These are phyloP conservation scores for Colletotrichum spaethianum DNA, from an alignment of 2,329 filamentous ascomycete genomes.

Conservation along the genomic window DNA sequence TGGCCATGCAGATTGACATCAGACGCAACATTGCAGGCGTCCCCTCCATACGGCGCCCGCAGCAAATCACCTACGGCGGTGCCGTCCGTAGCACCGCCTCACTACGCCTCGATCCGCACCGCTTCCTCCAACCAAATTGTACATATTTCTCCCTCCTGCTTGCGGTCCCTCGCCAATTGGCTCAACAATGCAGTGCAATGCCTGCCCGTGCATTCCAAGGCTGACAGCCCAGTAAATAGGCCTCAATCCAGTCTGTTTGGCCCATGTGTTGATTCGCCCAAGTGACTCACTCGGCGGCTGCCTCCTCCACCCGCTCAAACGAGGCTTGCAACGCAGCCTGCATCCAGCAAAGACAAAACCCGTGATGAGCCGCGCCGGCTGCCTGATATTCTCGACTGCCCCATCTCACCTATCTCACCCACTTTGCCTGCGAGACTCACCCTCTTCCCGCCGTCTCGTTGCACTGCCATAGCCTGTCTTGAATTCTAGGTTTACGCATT, in stretches of 20 bases:
- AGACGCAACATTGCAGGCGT: background rate
- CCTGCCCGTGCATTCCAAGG: background rate
- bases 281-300: conserved; percentile 13
- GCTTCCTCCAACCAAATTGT: conserved; percentile 12
- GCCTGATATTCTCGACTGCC: background rate
- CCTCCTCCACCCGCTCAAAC: background rate
- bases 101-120: conserved; percentile 14
- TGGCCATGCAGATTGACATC: background rate
- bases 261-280: background rate
- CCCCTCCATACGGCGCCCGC: background rate
- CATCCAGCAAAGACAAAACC: background rate
- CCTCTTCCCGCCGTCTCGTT: background rate
- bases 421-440: background rate
- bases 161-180: conserved; percentile 14
- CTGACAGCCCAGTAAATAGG: background rate
- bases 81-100: conserved; percentile 32
- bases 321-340: background rate
- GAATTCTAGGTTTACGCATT: too few species aligned
- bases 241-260: background rate
- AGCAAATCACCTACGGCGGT: conserved; percentile 9
- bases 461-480: background rate
- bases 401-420: background rate
- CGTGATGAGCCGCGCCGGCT: background rate
- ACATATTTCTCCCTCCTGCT: background rate
- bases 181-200: background rate